These are phyloP conservation scores for Suillus weaverae DNA, from an alignment of 768 basidiomycete species.

Conservation along the genomic window DNA sequence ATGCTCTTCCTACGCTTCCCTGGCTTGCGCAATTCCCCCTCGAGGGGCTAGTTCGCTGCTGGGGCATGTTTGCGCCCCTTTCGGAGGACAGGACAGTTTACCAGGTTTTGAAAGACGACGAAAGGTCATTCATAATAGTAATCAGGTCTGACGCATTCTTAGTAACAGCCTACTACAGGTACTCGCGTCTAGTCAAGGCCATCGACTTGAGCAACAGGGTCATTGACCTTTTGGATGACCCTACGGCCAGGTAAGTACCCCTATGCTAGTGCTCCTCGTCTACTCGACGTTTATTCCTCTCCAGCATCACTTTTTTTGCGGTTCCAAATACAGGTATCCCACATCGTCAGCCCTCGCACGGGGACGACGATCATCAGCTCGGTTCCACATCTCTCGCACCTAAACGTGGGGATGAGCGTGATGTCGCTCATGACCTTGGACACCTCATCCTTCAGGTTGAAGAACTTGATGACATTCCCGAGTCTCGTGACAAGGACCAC, in stretches of 20 bases:
- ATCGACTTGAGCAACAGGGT: conserved; percentile 42
- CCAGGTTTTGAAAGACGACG: conserved; percentile 25
- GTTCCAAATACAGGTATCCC: conserved; percentile 47
- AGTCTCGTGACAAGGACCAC: conserved; percentile 46
- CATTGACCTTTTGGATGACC: conserved; percentile 39
- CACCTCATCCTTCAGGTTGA: conserved; percentile 23
- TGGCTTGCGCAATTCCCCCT: conserved; percentile 26
- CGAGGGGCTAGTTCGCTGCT: conserved; percentile 7
- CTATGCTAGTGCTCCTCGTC: background rate
- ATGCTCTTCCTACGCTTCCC: conserved; percentile 22
- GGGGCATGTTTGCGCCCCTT: conserved; percentile 6
- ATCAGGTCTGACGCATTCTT: background rate
- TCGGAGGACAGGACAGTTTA: conserved; percentile 28
- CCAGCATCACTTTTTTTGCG: conserved; percentile 57
- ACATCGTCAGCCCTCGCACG: conserved; percentile 19
- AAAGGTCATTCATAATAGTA: background rate
- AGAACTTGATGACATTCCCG: conserved; percentile 42
- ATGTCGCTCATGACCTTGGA: conserved; percentile 13
- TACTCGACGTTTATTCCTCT: background rate
- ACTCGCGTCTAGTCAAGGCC: conserved; percentile 41
- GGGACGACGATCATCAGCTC: background rate
- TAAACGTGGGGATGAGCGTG: conserved; percentile 5
- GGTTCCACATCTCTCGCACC: conserved; percentile 2
- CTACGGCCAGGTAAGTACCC: conserved; percentile 33
- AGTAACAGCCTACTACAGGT: conserved; percentile 25